Evolutionary conservation across 1,284 basidiomycete genomes (phyloP).

Genomic region (Leccinum solheimii): DNA sequence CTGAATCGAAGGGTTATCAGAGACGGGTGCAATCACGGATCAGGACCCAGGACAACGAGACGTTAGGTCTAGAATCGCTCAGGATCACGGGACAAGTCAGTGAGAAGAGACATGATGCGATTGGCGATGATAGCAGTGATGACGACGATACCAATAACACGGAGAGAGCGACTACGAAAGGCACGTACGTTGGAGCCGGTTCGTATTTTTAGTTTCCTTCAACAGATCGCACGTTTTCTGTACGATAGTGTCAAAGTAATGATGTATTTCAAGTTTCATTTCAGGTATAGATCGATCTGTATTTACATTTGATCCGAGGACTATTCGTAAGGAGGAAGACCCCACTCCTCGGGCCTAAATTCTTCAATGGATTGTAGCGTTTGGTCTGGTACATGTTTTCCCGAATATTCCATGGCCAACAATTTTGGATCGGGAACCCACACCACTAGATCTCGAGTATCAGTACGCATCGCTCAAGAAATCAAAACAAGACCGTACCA

Average conservation of each 20-base stretch:
- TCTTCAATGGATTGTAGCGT: conserved; percentile 59
- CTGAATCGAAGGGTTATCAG: conserved; percentile 52
- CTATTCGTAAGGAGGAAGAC: conserved; percentile 61
- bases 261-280: neutral
- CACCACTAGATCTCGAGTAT: conserved; percentile 48
- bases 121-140: conserved; percentile 25
- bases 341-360: conserved; percentile 75
- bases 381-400: conserved; percentile 52
- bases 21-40: conserved; percentile 6
- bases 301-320: neutral
- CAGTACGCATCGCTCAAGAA: conserved; percentile 5
- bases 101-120: neutral
- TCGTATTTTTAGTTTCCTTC: conserved; percentile 32
- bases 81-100: conserved; percentile 10
- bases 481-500: conserved; percentile 46
- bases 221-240: neutral
- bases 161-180: neutral
- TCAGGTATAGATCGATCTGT: neutral
- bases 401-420: conserved; percentile 48
- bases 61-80: conserved; percentile 8
- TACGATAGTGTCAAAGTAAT: neutral
- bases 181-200: conserved; percentile 31
- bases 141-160: conserved; percentile 15
- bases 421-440: conserved; percentile 78
- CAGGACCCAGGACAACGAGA: conserved; percentile 8